Evolutionary conservation across 2,329 filamentous ascomycete species (phyloP).

Genomic region (Aspergillus phoenicis): DNA sequence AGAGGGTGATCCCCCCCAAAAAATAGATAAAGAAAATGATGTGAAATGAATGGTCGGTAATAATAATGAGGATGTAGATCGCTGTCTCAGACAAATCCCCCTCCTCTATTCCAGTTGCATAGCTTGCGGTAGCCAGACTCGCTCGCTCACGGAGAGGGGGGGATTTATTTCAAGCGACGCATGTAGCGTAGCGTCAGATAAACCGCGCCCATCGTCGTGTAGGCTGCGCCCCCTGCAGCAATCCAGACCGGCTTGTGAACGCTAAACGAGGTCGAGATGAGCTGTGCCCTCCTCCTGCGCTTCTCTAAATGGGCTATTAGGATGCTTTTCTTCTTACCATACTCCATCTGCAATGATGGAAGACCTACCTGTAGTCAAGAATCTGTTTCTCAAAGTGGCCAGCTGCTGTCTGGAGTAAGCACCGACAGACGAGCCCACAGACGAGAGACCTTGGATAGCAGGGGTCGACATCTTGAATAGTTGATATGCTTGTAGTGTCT

Average conservation of each 20-base stretch:
- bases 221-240: conserved; percentile 33
- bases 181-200: conserved; percentile 36
- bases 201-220: conserved; percentile 35
- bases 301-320: conserved; percentile 25
- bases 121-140: neutral
- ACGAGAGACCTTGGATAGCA: conserved; percentile 24
- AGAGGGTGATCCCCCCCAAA: neutral
- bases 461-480: conserved; percentile 25
- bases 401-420: conserved; percentile 23
- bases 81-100: conserved; percentile 8
- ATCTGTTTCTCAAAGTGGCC: conserved; percentile 21
- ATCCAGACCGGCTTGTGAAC: conserved; percentile 38
- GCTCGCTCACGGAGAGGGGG: neutral
- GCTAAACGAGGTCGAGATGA: conserved; percentile 35
- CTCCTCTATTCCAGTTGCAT: conserved; percentile 3
- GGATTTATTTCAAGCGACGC: conserved; percentile 25
- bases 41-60: neutral
- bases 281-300: conserved; percentile 29
- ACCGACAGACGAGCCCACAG: conserved; percentile 20
- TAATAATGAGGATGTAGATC: neutral
- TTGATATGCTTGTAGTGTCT: neutral
- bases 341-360: too few relatives aligned
- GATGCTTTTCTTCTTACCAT: neutral
- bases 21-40: neutral
- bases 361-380: conserved; percentile 25